Evolutionary conservation across 2,329 filamentous ascomycete species (phyloP).

Genomic region (Trichophyton schoenleinii): DNA sequence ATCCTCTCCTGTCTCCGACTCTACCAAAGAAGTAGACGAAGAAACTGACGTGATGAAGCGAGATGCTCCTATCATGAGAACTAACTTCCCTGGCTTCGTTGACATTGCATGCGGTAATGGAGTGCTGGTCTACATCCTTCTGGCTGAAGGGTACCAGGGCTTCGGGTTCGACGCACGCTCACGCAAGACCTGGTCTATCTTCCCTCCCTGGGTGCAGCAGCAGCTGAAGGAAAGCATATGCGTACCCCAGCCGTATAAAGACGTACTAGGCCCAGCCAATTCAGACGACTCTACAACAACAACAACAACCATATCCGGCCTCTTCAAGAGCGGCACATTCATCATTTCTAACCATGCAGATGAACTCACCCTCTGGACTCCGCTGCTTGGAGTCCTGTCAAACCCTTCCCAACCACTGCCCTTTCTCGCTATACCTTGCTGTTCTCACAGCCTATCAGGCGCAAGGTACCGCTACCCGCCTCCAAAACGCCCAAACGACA

Average conservation of each 20-base stretch:
- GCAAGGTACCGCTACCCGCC: slow-evolving; percentile 49
- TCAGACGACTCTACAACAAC: neutral
- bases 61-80: slow-evolving; percentile 10
- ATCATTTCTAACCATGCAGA: slow-evolving; percentile 96
- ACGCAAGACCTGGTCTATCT: slow-evolving; percentile 73
- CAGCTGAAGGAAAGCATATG: slow-evolving; percentile 49
- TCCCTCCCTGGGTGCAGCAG: slow-evolving; percentile 40
- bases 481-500: slow-evolving; percentile 12
- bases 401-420: slow-evolving; percentile 49
- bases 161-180: slow-evolving; percentile 86
- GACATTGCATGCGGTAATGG: slow-evolving; percentile 96
- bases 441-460: slow-evolving; percentile 75
- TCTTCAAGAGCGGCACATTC: slow-evolving; percentile 65
- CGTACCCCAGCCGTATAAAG: slow-evolving; percentile 42
- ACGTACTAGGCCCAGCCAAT: slow-evolving; percentile 13
- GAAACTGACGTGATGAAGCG: slow-evolving; percentile 13
- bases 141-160: slow-evolving; percentile 66
- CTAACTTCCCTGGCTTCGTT: slow-evolving; percentile 70
- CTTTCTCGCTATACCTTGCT: slow-evolving; percentile 91
- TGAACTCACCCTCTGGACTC: slow-evolving; percentile 92
- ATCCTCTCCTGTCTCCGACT: too few relatives aligned
- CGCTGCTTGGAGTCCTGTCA: slow-evolving; percentile 60
- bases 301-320: slow-evolving; percentile 33
- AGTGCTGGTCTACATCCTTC: slow-evolving; percentile 70
- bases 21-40: neutral